Percentiles rank a stretch among this genome's conserved stretches.
Conservation (phyloP, 805 yeast genomes). For the Jamesozyma gamospora region DNA sequence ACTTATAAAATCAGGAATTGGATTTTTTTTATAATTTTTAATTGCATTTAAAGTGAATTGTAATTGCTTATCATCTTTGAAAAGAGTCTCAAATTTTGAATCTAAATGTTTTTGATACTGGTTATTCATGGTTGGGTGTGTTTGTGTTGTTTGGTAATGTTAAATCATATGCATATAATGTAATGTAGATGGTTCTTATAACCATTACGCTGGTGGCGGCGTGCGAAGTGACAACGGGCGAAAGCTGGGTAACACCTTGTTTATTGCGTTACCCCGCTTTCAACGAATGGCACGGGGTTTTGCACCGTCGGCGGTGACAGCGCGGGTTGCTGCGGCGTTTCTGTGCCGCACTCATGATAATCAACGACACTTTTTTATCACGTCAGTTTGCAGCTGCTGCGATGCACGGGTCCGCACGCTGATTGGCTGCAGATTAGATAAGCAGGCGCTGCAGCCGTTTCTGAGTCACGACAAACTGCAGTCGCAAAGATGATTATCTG, state of each 20-base stretch:
- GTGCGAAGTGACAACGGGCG: background rate
- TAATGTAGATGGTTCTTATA: background rate
- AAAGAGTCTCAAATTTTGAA: background rate
- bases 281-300: too few species aligned
- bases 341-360: too few species aligned
- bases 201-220: background rate
- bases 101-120: background rate
- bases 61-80: conserved; percentile 9
- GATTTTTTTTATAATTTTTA: conserved; percentile 5
- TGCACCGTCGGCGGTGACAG: too few species aligned
- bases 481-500: too few species aligned
- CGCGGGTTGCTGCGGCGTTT: too few species aligned
- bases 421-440: background rate
- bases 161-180: background rate
- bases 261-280: background rate
- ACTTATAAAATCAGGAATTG: background rate
- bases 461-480: too few species aligned
- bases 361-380: too few species aligned
- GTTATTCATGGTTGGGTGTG: background rate
- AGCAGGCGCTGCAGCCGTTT: too few species aligned
- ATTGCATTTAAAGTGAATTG: conserved; percentile 12
- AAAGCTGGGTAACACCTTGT: background rate
- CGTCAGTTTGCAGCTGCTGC: too few species aligned
- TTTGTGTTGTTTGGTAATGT: background rate
- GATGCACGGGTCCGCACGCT: too few species aligned